A percentile compares a stretch with the other conserved stretches of the same genome.
These are phyloP conservation scores for Fennellomyces sp. DNA, from an alignment of 371 early-diverging fungal genomes.

Conservation along the genomic window DNA sequence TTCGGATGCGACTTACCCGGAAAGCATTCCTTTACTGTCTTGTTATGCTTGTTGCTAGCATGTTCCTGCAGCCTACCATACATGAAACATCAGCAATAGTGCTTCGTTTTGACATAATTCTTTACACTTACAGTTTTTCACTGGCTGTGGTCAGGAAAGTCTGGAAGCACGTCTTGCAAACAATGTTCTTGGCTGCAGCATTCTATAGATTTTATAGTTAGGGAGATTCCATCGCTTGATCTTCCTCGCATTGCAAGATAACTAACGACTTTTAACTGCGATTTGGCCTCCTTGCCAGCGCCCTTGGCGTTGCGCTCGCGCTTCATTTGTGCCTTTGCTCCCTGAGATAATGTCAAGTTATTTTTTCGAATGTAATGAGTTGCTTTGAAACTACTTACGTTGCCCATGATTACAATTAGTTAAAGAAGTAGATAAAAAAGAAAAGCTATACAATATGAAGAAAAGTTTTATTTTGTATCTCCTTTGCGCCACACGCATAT, in stretches of 20 bases:
- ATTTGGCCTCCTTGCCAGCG: conserved; percentile 54
- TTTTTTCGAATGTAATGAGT: not conserved
- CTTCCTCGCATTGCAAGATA: not conserved
- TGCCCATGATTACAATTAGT: conserved; percentile 11
- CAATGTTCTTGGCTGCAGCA: conserved; percentile 78
- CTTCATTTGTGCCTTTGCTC: conserved; percentile 76
- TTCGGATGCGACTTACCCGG: conserved; percentile 52
- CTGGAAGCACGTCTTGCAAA: conserved; percentile 78
- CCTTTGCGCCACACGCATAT: not conserved
- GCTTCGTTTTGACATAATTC: not conserved
- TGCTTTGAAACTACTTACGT: conserved; percentile 6
- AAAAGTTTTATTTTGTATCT: not conserved
- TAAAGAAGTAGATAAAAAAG: conserved; percentile 6
- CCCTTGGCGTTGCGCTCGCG: conserved; percentile 77
- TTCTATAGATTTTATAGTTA: conserved; percentile 50
- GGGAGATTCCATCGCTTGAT: not conserved
- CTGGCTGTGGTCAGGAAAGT: conserved; percentile 86
- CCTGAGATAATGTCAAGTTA: conserved; percentile 39
- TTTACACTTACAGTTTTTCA: conserved; percentile 62
- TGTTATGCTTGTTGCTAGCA: conserved; percentile 82
- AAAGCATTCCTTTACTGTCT: conserved; percentile 81
- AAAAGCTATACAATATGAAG: not conserved
- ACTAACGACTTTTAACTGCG: conserved; percentile 80
- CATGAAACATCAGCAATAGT: too few relatives aligned
- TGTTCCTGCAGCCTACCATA: conserved; percentile 67